Evolutionary conservation across 495 filamentous ascomycete genomes (phyloP), one percentile per base, ranked within the genome.

Genomic region (Penicillium bialowiezense): DNA sequence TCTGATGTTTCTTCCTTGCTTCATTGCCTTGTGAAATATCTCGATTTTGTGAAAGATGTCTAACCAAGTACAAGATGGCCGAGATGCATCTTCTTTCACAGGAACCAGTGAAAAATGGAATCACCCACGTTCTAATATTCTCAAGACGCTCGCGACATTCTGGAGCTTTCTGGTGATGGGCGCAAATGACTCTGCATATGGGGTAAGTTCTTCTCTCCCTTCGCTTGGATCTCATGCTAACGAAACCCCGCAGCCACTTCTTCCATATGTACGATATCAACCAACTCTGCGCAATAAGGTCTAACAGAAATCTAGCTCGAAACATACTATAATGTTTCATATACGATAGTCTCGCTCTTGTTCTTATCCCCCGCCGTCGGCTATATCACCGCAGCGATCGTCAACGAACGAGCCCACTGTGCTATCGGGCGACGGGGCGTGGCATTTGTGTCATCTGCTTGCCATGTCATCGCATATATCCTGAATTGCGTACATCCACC

Each of bases 111-210:
- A 51, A 21, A 29, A 31, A 65, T 92, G 89, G 89, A 91, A 93
- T 56, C 59, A 77, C 21, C 78, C 87, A 3, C 62, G 72, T 18
- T 71, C 70, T 17, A 91, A 90, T 66, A 71, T 84, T 14, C 81
- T 65, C 47, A 79, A 88, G 14, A 73, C 81, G 9, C 57, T 81
- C 18, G 68, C 84, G 3, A 81, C 83, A 31, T 82, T 86, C 56
- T 87, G 79, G 73, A 71, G 69, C 35, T 91, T 95, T 58, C 67
- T 88, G 7, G 76, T 88, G 7, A 82, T 91, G 79, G 89, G 89
- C 12, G 75, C 80, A 60, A 91, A 88, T 61, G 89, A 95, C 69
- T 84, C 82, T 23, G 84, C 85, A 3, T 85, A 85, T 53, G 88
- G 88, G n/a, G 86, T 88, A 69, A 71, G 82, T 53, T 17, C 14